These are phyloP conservation scores for Rhododendron simsii DNA, from an alignment of 148 eudicot genomes.

Conservation along the genomic window DNA sequence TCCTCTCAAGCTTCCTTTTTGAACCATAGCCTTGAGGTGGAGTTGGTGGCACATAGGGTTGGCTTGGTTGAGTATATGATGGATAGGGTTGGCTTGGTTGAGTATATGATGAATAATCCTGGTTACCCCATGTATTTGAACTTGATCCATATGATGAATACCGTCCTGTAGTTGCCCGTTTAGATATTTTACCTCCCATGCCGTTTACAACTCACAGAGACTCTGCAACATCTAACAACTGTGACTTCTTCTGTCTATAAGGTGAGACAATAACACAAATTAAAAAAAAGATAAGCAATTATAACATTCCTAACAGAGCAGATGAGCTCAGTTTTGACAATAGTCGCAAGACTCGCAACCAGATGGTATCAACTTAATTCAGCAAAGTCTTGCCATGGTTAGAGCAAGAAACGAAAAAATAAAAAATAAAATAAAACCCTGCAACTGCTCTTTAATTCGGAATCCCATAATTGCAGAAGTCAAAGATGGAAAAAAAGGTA, in stretches of 20 bases:
- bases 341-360: neutral
- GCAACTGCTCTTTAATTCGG: neutral
- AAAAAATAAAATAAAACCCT: too few species aligned
- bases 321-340: neutral
- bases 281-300: neutral
- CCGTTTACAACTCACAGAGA: conserved; percentile 14
- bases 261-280: neutral
- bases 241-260: neutral
- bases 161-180: conserved; percentile 31
- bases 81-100: conserved; percentile 32
- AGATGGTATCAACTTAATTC: neutral
- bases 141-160: conserved; percentile 44
- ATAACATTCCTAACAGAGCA: neutral
- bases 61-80: conserved; percentile 25
- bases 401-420: neutral
- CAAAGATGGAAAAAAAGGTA: neutral
- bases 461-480: neutral
- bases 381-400: neutral
- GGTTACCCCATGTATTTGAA: conserved; percentile 21
- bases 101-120: conserved; percentile 30
- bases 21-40: conserved; percentile 27
- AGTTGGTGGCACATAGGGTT: conserved; percentile 27
- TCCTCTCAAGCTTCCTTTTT: conserved; percentile 36
- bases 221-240: conserved; percentile 11
- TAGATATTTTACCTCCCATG: conserved; percentile 53